Evolutionary conservation across 345 rosid genomes (phyloP).

Genomic region (Populus ilicifolia): DNA sequence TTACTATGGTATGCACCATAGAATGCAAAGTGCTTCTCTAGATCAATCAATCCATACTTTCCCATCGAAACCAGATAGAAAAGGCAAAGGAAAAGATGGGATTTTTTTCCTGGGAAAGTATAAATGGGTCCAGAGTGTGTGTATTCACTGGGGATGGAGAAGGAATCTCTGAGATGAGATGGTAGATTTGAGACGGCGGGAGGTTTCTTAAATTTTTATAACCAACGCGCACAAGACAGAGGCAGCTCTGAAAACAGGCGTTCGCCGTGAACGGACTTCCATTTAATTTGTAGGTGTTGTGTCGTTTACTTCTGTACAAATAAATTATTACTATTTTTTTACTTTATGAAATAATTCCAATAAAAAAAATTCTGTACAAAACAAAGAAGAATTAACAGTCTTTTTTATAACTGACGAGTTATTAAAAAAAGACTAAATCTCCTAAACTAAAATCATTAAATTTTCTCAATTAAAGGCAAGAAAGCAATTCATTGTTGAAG

Average conservation of each 20-base stretch:
- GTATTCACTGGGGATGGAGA: neutral
- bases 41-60: slow-evolving; percentile 44
- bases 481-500: too few species aligned
- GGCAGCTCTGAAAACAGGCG: neutral
- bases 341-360: too few species aligned
- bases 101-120: neutral
- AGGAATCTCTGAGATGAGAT: neutral
- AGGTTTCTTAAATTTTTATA: neutral
- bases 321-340: too few species aligned
- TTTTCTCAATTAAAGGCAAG: too few species aligned
- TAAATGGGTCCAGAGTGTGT: neutral
- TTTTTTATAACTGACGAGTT: too few species aligned
- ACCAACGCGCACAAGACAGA: neutral
- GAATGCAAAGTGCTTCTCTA: slow-evolving; percentile 83
- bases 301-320: too few species aligned
- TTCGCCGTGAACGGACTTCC: neutral
- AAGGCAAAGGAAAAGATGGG: neutral
- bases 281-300: too few species aligned
- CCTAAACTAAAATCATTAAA: too few species aligned
- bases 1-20: slow-evolving; percentile 92
- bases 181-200: neutral
- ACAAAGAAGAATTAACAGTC: too few species aligned
- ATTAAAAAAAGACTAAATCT: too few species aligned
- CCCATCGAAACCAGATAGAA: slow-evolving; percentile 27
- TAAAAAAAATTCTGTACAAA: too few species aligned